Evolutionary conservation across 345 rosid species (phyloP).

Genomic region (Salix arbutifolia): DNA sequence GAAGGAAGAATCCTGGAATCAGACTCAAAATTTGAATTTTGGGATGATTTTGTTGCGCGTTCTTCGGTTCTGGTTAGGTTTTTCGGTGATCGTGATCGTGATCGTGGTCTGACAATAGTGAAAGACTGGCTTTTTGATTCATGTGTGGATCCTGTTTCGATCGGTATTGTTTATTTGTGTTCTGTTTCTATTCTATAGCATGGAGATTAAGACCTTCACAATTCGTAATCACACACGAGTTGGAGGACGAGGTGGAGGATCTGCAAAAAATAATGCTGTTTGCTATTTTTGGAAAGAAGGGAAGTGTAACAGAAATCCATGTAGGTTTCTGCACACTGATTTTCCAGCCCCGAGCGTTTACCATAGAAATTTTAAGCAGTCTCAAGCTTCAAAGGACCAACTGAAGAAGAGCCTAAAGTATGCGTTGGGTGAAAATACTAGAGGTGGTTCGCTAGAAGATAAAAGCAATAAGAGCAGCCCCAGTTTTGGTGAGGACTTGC

Average conservation of each 20-base stretch:
- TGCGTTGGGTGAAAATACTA: background rate
- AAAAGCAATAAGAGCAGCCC: background rate
- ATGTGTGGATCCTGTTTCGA: too few species aligned
- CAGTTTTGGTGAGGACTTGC: background rate
- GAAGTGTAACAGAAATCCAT: slow-evolving; percentile 36
- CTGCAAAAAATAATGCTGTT: background rate
- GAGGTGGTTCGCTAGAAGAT: background rate
- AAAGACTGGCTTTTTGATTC: too few species aligned
- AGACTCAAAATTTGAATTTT: too few species aligned
- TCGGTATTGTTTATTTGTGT: background rate
- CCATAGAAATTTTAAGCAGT: background rate
- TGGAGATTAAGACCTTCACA: background rate
- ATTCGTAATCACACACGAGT: background rate
- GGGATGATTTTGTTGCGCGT: too few species aligned
- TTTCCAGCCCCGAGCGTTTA: background rate
- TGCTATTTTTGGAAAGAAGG: slow-evolving; percentile 22
- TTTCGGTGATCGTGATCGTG: too few species aligned
- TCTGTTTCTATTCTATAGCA: background rate
- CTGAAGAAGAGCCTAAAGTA: slow-evolving; percentile 5
- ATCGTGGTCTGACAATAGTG: too few species aligned
- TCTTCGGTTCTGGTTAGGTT: too few species aligned
- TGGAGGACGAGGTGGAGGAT: background rate
- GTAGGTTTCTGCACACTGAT: slow-evolving; percentile 26
- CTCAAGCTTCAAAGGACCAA: background rate
- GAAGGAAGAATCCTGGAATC: too few species aligned